A percentile compares a stretch with the other conserved stretches of the same genome.
phyloP scores from a whole-genome alignment of 768 basidiomycete genomes.

The Termitomyces sp. region DNA sequence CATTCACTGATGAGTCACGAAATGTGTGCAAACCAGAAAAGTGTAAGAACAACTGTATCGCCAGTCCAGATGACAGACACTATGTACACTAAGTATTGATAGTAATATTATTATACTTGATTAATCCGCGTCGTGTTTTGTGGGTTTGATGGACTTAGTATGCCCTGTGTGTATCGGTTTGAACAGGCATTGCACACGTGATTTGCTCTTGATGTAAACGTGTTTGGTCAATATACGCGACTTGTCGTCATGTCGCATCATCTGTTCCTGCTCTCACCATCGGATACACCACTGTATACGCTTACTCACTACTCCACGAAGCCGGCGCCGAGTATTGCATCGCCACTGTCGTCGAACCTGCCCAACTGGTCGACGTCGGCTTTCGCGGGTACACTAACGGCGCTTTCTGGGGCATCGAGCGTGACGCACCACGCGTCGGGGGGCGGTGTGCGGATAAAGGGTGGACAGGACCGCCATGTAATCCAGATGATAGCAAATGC shows the following conservation, averaged over 20 bases:
- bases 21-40: neutral
- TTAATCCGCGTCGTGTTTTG: no score
- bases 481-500: slow-evolving; percentile 99
- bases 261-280: slow-evolving; percentile 78
- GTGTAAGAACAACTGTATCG: slow-evolving; percentile 20
- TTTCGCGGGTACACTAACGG: slow-evolving; percentile 84
- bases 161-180: slow-evolving; percentile 12
- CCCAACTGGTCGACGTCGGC: slow-evolving; percentile 91
- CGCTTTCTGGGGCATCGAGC: slow-evolving; percentile 79
- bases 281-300: slow-evolving; percentile 82
- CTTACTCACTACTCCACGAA: slow-evolving; percentile 80
- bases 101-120: no score
- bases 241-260: slow-evolving; percentile 69
- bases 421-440: slow-evolving; percentile 63
- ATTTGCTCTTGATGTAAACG: neutral
- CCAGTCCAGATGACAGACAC: slow-evolving; percentile 60
- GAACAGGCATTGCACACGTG: slow-evolving; percentile 13
- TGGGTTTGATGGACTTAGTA: neutral
- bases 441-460: slow-evolving; percentile 64
- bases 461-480: slow-evolving; percentile 86
- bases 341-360: slow-evolving; percentile 74
- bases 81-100: no score
- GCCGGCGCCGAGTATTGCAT: slow-evolving; percentile 50
- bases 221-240: slow-evolving; percentile 8
- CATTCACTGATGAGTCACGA: slow-evolving; percentile 23